These are phyloP conservation scores for Erigeron canadensis DNA, from an alignment of 129 eudicot genomes.

Conservation along the genomic window DNA sequence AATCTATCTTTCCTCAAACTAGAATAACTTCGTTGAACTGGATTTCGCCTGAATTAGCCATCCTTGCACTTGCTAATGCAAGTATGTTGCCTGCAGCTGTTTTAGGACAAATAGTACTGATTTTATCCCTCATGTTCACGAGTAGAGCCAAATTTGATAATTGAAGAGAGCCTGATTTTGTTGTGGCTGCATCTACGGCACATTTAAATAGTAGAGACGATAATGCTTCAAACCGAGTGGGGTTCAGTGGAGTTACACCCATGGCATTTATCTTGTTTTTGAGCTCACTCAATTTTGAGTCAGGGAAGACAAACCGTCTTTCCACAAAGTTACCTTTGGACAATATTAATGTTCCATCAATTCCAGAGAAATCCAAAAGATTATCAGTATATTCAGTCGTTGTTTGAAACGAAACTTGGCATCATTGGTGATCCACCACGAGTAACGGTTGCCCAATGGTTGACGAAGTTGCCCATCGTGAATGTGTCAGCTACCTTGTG, in stretches of 20 bases:
- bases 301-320: not conserved
- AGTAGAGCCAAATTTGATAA: not conserved
- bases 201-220: not conserved
- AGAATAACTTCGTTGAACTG: not conserved
- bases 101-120: not conserved
- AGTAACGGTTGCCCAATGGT: not conserved
- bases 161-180: not conserved
- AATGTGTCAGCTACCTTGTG: slow-evolving; percentile 5
- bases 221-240: not conserved
- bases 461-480: not conserved
- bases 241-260: not conserved
- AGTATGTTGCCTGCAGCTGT: not conserved
- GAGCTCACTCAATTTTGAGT: not conserved
- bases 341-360: no score
- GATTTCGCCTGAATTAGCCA: not conserved
- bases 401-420: not conserved
- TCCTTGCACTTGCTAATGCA: not conserved
- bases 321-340: not conserved
- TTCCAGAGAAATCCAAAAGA: not conserved
- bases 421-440: not conserved
- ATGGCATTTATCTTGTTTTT: not conserved
- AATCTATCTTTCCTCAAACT: not conserved
- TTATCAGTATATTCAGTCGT: not conserved
- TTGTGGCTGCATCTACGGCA: not conserved
- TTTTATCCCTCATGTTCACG: not conserved